phyloP scores from a whole-genome alignment of 371 early-diverging fungal genomes.

The Mortierella sp. region DNA sequence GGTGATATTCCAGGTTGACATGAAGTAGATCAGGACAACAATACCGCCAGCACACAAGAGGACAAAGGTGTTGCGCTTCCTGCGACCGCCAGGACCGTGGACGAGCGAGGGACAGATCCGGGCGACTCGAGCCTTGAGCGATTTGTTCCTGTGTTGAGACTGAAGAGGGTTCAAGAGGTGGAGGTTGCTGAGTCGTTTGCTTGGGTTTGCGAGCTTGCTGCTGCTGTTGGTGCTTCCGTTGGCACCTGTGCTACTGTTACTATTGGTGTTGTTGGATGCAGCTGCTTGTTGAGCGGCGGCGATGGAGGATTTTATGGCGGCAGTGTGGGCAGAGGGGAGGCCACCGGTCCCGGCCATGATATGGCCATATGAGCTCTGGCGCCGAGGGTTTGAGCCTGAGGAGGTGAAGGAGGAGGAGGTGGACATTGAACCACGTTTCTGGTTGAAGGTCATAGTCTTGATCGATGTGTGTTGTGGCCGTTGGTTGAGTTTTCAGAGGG shows the following conservation, averaged over 20 bases:
- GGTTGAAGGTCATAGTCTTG: constrained; percentile 34
- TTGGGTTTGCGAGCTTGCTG: not conserved
- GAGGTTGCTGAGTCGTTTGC: constrained; percentile 21
- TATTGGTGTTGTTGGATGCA: constrained; percentile 1
- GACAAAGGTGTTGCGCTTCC: constrained; percentile 29
- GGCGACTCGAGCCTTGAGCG: constrained; percentile 48
- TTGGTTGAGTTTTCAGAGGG: not conserved
- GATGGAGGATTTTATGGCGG: constrained; percentile 27
- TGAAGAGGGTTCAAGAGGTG: constrained; percentile 23
- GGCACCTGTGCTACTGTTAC: not conserved
- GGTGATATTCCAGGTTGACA: constrained; percentile 28
- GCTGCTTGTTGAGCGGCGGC: constrained; percentile 14
- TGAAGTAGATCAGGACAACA: constrained; percentile 40
- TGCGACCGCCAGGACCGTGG: constrained; percentile 33
- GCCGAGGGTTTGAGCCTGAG: constrained; percentile 31
- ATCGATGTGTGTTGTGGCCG: not conserved
- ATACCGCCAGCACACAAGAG: constrained; percentile 39
- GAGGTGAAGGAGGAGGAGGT: constrained; percentile 34
- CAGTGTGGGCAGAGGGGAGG: constrained; percentile 41
- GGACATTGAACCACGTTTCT: constrained; percentile 36
- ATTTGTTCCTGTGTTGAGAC: constrained; percentile 42
- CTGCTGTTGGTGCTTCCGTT: constrained; percentile 10
- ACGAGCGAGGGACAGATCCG: constrained; percentile 34
- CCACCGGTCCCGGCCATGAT: constrained; percentile 48
- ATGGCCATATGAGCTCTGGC: constrained; percentile 41